Base-by-base conservation (phyloP, 768 basidiomycete genomes). In the Boletus rufocinnamomeus region DNA sequence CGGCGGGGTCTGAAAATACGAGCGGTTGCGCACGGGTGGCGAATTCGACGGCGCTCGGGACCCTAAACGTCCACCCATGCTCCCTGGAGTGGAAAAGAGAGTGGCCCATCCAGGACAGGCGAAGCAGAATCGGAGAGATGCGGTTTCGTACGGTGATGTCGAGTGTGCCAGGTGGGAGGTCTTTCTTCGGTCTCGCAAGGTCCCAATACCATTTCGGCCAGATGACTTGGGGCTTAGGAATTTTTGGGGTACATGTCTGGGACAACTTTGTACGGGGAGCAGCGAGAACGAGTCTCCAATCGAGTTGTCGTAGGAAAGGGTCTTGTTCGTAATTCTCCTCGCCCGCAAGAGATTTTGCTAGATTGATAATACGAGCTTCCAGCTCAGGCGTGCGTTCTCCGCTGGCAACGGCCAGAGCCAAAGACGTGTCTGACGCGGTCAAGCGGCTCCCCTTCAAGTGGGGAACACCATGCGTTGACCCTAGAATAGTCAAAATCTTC, bases 151-250 rank as follows among this genome's bases (percentile, higher is more conserved):
- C 84, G 7, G 94, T 94, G 61, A 98, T 76, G 67, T 98, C 93
- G 30, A 97, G 80, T 2, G 86, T 83, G 23, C 88, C 93, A 1
- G 85, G 86, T 6, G 82, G 77, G 56, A 78, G 67, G 57, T 78
- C 85, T 69, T 86, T 87, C 75, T 83, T 88, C 4, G 88, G 91
- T 65, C 80, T 86, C 3, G 88, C 78, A 4, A 93, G 82, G 27
- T 98, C 95, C 91, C 89, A 94, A 69, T 92, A 99, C 97, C 97
- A 98, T 70, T 92, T 91, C 1, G 95, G 96, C 94, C 95, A 98
- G n/a, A 78, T 54, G 0, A 86, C 80, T 13, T 79, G 79, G 4
- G 76, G 75, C 63, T 77, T 78, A 1, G 66, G 50, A 48, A 52
- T 38, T 67, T 77, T 58, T 23, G 66, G 55, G 21, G 52, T 23